Conservation (phyloP, 2,329 filamentous ascomycete species). For the Alternaria viburni region DNA sequence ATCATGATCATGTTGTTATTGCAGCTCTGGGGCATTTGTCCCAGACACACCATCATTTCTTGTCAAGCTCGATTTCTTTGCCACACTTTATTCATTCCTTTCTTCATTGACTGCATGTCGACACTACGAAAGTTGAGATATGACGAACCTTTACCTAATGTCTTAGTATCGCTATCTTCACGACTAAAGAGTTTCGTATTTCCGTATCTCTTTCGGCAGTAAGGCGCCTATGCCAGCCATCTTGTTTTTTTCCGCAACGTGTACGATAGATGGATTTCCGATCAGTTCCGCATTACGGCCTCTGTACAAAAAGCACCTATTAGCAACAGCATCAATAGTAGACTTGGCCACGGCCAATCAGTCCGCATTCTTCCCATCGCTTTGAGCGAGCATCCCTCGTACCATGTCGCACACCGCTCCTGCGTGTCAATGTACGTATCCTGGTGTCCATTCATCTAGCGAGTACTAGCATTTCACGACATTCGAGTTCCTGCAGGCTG, state of each 20-base stretch:
- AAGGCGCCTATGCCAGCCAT: constrained; percentile 13
- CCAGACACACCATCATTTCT: constrained; percentile 22
- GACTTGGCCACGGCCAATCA: constrained; percentile 27
- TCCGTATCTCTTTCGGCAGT: constrained; percentile 10
- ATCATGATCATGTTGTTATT: constrained; percentile 21
- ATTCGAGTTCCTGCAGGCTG: constrained; percentile 34
- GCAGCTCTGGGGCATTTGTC: constrained; percentile 10
- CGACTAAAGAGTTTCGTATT: constrained; percentile 33
- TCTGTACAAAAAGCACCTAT: constrained; percentile 48
- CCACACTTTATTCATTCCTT: constrained; percentile 24
- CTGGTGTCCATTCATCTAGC: constrained; percentile 32
- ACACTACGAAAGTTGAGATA: constrained; percentile 38
- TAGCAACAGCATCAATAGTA: constrained; percentile 43
- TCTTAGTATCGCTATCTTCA: constrained; percentile 44
- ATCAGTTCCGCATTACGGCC: constrained; percentile 39
- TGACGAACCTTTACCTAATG: constrained; percentile 46
- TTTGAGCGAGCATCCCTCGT: constrained; percentile 23
- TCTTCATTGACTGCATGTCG: constrained; percentile 33
- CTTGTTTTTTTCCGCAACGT: constrained; percentile 26
- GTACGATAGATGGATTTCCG: constrained; percentile 44
- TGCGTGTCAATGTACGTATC: constrained; percentile 34
- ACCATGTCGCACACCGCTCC: constrained; percentile 31
- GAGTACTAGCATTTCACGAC: constrained; percentile 22
- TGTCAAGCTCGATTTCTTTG: constrained; percentile 21
- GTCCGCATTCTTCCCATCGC: constrained; percentile 12